phyloP scores from a whole-genome alignment of 257 asterid species.

The Fraxinus excelsior region DNA sequence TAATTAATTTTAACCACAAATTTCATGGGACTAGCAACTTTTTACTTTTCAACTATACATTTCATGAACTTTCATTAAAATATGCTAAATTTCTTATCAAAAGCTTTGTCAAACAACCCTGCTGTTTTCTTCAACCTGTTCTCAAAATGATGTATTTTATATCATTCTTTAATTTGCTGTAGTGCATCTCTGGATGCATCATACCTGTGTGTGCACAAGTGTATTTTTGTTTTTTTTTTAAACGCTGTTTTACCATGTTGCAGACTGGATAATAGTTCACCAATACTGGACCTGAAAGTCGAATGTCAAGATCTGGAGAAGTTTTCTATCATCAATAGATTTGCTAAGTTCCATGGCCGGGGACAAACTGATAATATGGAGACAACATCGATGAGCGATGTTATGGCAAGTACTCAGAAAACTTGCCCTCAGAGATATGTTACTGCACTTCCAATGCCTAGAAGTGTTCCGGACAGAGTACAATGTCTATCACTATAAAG shows the following conservation, averaged over 20 bases:
- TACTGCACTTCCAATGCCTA: constrained; percentile 71
- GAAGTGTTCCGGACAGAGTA: constrained; percentile 68
- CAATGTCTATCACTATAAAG: constrained; percentile 76
- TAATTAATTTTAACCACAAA: no score
- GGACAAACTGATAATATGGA: constrained; percentile 62
- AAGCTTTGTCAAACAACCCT: no score
- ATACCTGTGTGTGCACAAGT: background rate
- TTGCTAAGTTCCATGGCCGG: constrained; percentile 80
- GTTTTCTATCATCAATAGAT: constrained; percentile 73
- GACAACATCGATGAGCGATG: constrained; percentile 46
- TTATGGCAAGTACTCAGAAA: constrained; percentile 40
- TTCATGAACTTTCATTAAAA: no score
- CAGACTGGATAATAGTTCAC: constrained; percentile 79
- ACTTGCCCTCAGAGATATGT: constrained; percentile 72
- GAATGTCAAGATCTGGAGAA: constrained; percentile 88
- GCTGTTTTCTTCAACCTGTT: background rate
- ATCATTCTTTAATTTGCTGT: background rate
- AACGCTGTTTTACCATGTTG: constrained; percentile 19
- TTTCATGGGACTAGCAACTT: no score
- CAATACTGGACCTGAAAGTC: constrained; percentile 64
- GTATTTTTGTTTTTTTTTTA: background rate
- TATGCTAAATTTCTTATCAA: no score
- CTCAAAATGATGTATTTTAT: background rate
- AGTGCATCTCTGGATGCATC: background rate
- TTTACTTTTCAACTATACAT: no score